Percentiles rank a stretch among this genome's conserved stretches.
Conservation (phyloP, 495 filamentous ascomycete species). For the Aspergillus olivimuriae region DNA sequence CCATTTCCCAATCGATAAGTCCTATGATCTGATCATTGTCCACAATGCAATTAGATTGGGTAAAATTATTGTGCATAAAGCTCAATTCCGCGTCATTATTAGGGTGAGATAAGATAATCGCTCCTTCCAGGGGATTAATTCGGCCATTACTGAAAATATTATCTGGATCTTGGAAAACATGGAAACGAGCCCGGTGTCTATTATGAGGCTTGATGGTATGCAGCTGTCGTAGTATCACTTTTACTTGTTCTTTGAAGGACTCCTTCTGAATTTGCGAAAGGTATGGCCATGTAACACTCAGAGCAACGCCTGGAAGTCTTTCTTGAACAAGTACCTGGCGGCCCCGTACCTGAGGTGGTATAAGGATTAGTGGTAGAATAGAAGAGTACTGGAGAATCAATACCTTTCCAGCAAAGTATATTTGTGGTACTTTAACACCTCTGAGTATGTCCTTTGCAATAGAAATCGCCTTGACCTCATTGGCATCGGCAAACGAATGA, state of each 20-base stretch:
- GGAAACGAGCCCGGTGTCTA: slow-evolving; percentile 13
- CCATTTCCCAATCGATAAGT: slow-evolving; percentile 43
- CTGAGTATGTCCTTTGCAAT: slow-evolving; percentile 23
- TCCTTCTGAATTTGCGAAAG: slow-evolving; percentile 29
- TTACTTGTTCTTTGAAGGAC: slow-evolving; percentile 36
- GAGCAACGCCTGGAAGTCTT: slow-evolving; percentile 34
- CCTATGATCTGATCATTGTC: slow-evolving; percentile 36
- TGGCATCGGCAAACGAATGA: slow-evolving; percentile 36
- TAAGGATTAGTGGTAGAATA: slow-evolving; percentile 12
- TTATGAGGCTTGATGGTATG: slow-evolving; percentile 18
- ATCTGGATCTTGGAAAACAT: slow-evolving; percentile 31
- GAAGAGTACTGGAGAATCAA: slow-evolving; percentile 3
- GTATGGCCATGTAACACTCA: slow-evolving; percentile 41
- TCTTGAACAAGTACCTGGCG: slow-evolving; percentile 35
- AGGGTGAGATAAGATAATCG: slow-evolving; percentile 26
- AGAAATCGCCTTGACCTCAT: slow-evolving; percentile 32
- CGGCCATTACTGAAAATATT: slow-evolving; percentile 27
- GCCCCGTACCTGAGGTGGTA: slow-evolving; percentile 28
- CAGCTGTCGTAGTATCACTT: slow-evolving; percentile 23
- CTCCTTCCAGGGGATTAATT: slow-evolving; percentile 23
- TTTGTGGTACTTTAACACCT: slow-evolving; percentile 31
- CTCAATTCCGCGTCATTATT: slow-evolving; percentile 23
- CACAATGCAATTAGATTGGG: slow-evolving; percentile 34
- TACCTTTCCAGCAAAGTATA: slow-evolving; percentile 39
- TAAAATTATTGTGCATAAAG: slow-evolving; percentile 38